Percentiles rank a stretch among this genome's conserved stretches.
These are phyloP conservation scores for Durusdinium trenchii DNA, from an alignment of 73 alveolate genomes.

Conservation along the genomic window DNA sequence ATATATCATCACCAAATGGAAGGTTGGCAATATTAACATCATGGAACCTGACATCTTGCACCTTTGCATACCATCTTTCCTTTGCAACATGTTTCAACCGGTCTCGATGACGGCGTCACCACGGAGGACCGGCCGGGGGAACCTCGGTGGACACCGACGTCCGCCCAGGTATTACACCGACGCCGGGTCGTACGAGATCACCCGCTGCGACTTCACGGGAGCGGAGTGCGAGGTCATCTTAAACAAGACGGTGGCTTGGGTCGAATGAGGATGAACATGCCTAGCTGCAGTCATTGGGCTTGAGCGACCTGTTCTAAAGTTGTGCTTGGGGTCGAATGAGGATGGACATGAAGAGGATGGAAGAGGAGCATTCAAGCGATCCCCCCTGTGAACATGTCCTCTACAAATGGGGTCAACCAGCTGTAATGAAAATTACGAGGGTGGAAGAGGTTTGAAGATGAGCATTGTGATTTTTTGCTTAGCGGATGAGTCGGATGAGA, in stretches of 20 bases:
- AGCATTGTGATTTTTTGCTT: too few relatives aligned
- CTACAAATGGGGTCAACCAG: too few relatives aligned
- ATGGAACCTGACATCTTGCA: neutral
- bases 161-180: conserved; percentile 78
- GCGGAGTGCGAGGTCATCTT: conserved; percentile 19
- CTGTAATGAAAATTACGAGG: too few relatives aligned
- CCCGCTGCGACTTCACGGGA: conserved; percentile 44
- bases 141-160: neutral
- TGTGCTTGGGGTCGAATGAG: too few relatives aligned
- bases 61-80: neutral
- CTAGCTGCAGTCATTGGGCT: too few relatives aligned
- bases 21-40: neutral
- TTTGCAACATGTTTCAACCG: neutral
- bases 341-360: too few relatives aligned
- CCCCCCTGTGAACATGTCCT: too few relatives aligned
- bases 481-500: too few relatives aligned
- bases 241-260: conserved; percentile 40
- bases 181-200: conserved; percentile 66
- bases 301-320: too few relatives aligned
- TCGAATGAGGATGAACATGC: neutral
- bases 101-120: neutral
- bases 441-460: too few relatives aligned
- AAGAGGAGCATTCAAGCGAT: too few relatives aligned
- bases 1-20: too few relatives aligned
- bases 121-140: neutral